A percentile compares a stretch with the other conserved stretches of the same genome.
Evolutionary conservation across 2,329 filamentous ascomycete genomes (phyloP).

Genomic region (Arachnopeziza araneosa): DNA sequence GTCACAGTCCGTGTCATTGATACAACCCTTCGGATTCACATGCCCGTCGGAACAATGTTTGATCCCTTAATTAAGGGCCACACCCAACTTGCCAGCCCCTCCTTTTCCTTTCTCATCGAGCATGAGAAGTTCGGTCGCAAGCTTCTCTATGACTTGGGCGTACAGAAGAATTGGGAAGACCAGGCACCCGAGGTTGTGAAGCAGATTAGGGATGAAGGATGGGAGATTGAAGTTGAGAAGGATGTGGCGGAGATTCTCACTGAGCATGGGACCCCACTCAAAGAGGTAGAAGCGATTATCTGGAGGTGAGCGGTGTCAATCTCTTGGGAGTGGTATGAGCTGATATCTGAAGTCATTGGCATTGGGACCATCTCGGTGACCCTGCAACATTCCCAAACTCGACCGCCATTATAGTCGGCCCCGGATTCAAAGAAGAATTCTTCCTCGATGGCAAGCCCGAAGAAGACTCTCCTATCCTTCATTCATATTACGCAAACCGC

Average conservation of each 20-base stretch:
- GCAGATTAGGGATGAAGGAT: slow-evolving; percentile 13
- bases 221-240: slow-evolving; percentile 7
- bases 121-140: slow-evolving; percentile 2
- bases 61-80: too few relatives aligned
- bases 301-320: slow-evolving; percentile 9
- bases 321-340: background rate
- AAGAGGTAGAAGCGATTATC: slow-evolving; percentile 34
- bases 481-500: slow-evolving; percentile 7
- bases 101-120: slow-evolving; percentile 12
- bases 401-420: slow-evolving; percentile 46
- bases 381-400: slow-evolving; percentile 39
- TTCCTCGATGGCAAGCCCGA: slow-evolving; percentile 41
- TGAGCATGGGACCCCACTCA: slow-evolving; percentile 29
- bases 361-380: slow-evolving; percentile 49
- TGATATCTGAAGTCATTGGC: slow-evolving; percentile 35
- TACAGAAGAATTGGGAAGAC: slow-evolving; percentile 30
- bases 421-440: slow-evolving; percentile 42
- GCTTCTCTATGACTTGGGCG: slow-evolving; percentile 28
- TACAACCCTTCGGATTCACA: too few relatives aligned
- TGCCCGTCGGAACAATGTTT: too few relatives aligned
- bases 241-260: slow-evolving; percentile 32
- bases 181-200: slow-evolving; percentile 20
- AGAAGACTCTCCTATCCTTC: too few relatives aligned
- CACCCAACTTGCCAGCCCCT: too few relatives aligned
- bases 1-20: too few relatives aligned